phyloP scores from a whole-genome alignment of 257 asterid species.

The Thymus quinquecostatus region DNA sequence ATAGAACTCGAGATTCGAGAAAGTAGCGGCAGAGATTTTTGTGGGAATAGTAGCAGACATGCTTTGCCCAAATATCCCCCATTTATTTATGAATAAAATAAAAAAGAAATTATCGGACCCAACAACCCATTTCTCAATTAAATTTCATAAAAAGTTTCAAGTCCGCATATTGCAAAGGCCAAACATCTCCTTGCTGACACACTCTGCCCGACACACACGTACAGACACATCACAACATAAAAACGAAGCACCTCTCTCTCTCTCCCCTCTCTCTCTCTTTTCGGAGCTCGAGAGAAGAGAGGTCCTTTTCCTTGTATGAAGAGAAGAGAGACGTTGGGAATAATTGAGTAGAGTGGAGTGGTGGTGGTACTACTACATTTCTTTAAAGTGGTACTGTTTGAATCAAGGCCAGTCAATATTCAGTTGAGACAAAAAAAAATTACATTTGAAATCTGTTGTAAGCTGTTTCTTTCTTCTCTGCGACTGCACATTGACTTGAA shows the following conservation, averaged over 20 bases:
- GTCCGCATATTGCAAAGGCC: constrained; percentile 49
- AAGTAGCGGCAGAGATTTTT: constrained; percentile 12
- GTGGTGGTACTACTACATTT: too few relatives aligned
- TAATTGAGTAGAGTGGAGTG: neutral
- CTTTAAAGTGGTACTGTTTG: neutral
- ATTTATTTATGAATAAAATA: neutral
- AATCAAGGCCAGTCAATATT: neutral
- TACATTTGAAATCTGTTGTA: neutral
- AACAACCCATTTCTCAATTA: constrained; percentile 33
- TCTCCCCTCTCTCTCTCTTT: constrained; percentile 15
- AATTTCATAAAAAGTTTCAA: constrained; percentile 48
- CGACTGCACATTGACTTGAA: neutral
- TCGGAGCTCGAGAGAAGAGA: constrained; percentile 34
- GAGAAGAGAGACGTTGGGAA: constrained; percentile 34
- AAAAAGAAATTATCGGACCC: constrained; percentile 48
- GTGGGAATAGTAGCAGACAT: constrained; percentile 47
- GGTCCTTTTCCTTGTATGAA: constrained; percentile 18
- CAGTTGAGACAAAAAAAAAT: neutral
- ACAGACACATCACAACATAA: neutral
- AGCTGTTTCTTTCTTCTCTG: neutral
- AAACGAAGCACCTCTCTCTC: neutral
- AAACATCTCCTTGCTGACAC: constrained; percentile 54
- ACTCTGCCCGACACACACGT: constrained; percentile 42
- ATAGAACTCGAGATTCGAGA: constrained; percentile 30
- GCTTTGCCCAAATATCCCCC: constrained; percentile 39